Evolutionary conservation across 495 filamentous ascomycete genomes (phyloP).

Genomic region (Emericellopsis terricola): DNA sequence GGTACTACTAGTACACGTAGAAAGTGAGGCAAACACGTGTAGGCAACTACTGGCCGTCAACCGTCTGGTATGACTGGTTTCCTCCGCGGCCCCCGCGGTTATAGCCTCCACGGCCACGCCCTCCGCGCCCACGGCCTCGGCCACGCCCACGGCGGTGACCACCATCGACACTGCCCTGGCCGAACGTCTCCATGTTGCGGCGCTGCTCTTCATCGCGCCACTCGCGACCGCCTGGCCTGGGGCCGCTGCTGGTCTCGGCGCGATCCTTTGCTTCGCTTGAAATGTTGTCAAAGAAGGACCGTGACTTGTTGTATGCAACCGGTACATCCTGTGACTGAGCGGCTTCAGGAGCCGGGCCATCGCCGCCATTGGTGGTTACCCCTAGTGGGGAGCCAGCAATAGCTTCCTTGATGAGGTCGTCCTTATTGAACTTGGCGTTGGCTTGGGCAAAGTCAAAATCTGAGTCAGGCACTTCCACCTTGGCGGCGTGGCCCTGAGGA

Average conservation of each 20-base stretch:
- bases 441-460: constrained; percentile 88
- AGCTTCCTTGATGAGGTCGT: constrained; percentile 82
- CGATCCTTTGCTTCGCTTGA: constrained; percentile 82
- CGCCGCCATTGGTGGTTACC: constrained; percentile 28
- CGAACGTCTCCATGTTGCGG: constrained; percentile 96
- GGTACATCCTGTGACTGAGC: constrained; percentile 15
- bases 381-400: constrained; percentile 58
- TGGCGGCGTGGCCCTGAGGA: constrained; percentile 26
- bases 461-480: constrained; percentile 69
- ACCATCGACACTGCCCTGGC: constrained; percentile 87
- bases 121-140: constrained; percentile 49
- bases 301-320: constrained; percentile 61
- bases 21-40: no score
- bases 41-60: constrained; percentile 2
- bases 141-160: constrained; percentile 61
- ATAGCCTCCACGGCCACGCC: constrained; percentile 33
- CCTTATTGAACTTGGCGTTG: constrained; percentile 97
- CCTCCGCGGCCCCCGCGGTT: constrained; percentile 21
- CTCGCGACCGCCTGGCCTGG: constrained; percentile 63
- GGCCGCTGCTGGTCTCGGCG: constrained; percentile 47
- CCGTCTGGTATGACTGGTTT: constrained; percentile 2
- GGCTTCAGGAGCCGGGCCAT: constrained; percentile 9
- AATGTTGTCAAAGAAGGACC: constrained; percentile 95
- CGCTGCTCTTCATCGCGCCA: constrained; percentile 86
- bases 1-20: no score